A percentile compares a stretch with the other conserved stretches of the same genome.
These are phyloP conservation scores for Hysterium pulicare DNA, from an alignment of 2,329 filamentous ascomycete species.

Conservation along the genomic window DNA sequence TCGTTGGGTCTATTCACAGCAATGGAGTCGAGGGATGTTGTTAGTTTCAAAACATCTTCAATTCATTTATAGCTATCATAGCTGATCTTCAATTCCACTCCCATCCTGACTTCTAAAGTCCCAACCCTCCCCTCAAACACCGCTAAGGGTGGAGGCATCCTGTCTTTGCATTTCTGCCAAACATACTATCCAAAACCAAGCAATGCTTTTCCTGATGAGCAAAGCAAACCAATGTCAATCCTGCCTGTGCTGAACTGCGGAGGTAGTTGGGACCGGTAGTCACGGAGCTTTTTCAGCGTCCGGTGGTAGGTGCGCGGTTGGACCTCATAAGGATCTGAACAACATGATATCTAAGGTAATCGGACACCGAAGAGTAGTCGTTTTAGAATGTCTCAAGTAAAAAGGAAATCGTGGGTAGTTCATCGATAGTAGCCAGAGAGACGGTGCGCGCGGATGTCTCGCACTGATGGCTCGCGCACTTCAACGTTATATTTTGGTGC, in stretches of 20 bases:
- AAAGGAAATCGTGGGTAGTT: constrained; percentile 10
- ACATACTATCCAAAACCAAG: background rate
- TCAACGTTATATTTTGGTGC: constrained; percentile 39
- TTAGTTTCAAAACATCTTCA: background rate
- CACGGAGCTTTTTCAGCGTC: background rate
- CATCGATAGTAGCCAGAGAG: constrained; percentile 39
- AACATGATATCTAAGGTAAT: no score
- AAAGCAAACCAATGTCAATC: background rate
- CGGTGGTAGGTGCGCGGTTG: background rate
- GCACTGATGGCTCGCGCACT: constrained; percentile 38
- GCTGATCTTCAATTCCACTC: background rate
- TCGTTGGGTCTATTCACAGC: background rate
- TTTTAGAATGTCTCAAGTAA: no score
- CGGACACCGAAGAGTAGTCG: no score
- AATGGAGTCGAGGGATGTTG: background rate
- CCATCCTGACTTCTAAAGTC: background rate
- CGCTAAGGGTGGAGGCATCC: background rate
- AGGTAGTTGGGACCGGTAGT: background rate
- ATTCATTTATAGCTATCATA: background rate
- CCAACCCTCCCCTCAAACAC: background rate
- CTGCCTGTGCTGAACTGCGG: background rate
- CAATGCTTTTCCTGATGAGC: background rate
- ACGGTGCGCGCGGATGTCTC: constrained; percentile 35
- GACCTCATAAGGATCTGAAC: background rate
- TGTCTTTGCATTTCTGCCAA: background rate